Evolutionary conservation across 1,284 basidiomycete genomes (phyloP).

Genomic region (Ustilago bromivora): DNA sequence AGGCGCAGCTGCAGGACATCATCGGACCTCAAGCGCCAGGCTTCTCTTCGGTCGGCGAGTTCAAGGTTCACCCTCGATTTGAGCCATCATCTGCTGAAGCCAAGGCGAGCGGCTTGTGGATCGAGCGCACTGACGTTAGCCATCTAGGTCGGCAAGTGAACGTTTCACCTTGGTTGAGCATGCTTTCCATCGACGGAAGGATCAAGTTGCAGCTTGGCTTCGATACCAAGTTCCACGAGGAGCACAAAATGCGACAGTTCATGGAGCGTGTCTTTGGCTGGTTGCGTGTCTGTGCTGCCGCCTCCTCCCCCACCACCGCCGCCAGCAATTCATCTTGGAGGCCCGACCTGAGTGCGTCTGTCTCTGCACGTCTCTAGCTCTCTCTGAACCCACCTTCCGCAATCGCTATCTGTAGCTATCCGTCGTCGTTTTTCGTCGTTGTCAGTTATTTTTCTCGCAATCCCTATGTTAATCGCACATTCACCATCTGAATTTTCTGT

Average conservation of each 20-base stretch:
- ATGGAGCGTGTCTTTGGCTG: slow-evolving; percentile 23
- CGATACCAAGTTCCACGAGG: slow-evolving; percentile 38
- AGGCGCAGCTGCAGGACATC: slow-evolving; percentile 13
- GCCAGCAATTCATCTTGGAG: neutral
- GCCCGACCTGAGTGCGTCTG: neutral
- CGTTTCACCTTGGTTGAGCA: slow-evolving; percentile 48
- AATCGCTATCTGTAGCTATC: neutral
- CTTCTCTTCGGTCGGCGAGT: slow-evolving; percentile 23
- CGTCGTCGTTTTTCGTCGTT: neutral
- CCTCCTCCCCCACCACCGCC: neutral
- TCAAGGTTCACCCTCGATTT: slow-evolving; percentile 14
- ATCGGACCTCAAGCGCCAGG: slow-evolving; percentile 39
- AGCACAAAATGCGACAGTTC: slow-evolving; percentile 24
- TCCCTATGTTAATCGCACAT: slow-evolving; percentile 1
- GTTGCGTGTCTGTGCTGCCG: slow-evolving; percentile 29
- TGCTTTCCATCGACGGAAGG: slow-evolving; percentile 36
- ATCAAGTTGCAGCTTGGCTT: slow-evolving; percentile 41
- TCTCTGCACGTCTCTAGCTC: slow-evolving; percentile 25
- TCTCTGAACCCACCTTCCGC: too few relatives aligned
- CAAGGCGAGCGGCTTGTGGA: slow-evolving; percentile 19
- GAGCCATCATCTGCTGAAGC: slow-evolving; percentile 12
- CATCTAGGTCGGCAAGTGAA: slow-evolving; percentile 43
- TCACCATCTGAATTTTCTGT: neutral
- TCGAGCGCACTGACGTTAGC: slow-evolving; percentile 16
- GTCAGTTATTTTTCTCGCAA: neutral